Evolutionary conservation across 768 basidiomycete species (phyloP).

Genomic region (Coprinopsis strossmayeri): DNA sequence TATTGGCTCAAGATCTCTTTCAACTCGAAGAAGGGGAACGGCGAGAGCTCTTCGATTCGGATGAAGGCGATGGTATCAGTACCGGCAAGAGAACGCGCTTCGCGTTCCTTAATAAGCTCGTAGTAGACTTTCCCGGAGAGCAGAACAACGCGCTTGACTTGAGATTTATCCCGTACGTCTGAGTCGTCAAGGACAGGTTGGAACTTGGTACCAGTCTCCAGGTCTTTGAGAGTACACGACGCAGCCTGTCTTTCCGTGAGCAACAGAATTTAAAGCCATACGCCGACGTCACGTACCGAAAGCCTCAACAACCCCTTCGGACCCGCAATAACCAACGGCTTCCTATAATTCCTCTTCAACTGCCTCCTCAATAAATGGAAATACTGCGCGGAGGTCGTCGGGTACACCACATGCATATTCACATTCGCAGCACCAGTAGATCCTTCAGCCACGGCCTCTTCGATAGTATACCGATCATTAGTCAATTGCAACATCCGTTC

Average conservation of each 20-base stretch:
- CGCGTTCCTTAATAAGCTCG: constrained; percentile 70
- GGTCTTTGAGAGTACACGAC: constrained; percentile 56
- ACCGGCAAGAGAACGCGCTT: constrained; percentile 33
- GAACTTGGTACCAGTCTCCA: constrained; percentile 57
- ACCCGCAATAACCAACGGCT: constrained; percentile 77
- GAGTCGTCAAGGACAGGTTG: constrained; percentile 60
- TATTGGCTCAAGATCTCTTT: constrained; percentile 41
- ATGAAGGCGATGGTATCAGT: constrained; percentile 56
- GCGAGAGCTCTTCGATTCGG: constrained; percentile 80
- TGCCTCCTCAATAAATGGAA: constrained; percentile 92
- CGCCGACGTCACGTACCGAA: constrained; percentile 40
- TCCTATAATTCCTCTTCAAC: constrained; percentile 77
- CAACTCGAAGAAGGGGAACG: constrained; percentile 73
- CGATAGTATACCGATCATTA: constrained; percentile 52
- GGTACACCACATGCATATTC: constrained; percentile 82
- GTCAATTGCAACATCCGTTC: constrained; percentile 91
- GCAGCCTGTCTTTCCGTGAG: constrained; percentile 47
- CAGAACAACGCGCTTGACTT: constrained; percentile 61
- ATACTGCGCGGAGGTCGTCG: constrained; percentile 86
- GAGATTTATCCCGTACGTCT: constrained; percentile 19
- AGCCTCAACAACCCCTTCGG: constrained; percentile 81
- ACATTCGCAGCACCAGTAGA: constrained; percentile 49
- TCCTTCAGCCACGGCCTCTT: too few relatives aligned
- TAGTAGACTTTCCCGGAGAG: constrained; percentile 86
- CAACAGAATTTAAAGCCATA: neutral